Evolutionary conservation across 768 basidiomycete species (phyloP).

Genomic region (Rubroboletus pulcherrimus): DNA sequence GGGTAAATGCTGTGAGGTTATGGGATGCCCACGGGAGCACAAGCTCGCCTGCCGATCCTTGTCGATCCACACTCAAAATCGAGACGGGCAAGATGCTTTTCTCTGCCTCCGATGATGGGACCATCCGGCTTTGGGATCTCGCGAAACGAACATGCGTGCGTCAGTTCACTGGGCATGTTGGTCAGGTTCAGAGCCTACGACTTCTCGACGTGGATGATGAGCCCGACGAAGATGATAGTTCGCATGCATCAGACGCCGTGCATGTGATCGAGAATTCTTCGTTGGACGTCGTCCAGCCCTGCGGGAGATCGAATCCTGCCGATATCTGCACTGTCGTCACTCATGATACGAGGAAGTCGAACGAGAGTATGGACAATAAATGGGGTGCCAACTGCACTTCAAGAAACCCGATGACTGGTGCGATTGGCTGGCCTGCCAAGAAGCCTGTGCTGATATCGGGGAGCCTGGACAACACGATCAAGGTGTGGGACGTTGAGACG

Average conservation of each 20-base stretch:
- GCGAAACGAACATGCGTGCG: constrained; percentile 73
- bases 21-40: constrained; percentile 59
- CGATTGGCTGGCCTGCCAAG: constrained; percentile 30
- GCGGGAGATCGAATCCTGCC: constrained; percentile 7
- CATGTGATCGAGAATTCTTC: constrained; percentile 15
- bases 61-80: constrained; percentile 47
- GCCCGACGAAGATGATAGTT: constrained; percentile 21
- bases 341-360: constrained; percentile 17
- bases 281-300: constrained; percentile 15
- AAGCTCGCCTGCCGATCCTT: constrained; percentile 10
- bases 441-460: constrained; percentile 83
- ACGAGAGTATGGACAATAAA: constrained; percentile 15
- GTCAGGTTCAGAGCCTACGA: constrained; percentile 90
- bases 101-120: constrained; percentile 93
- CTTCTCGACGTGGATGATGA: constrained; percentile 66
- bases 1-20: constrained; percentile 93
- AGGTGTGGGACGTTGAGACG: constrained; percentile 91
- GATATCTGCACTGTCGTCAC: constrained; percentile 31
- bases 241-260: constrained; percentile 7
- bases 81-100: constrained; percentile 93
- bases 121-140: constrained; percentile 94
- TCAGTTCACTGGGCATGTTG: constrained; percentile 85
- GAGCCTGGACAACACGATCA: constrained; percentile 92
- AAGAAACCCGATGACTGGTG: neutral
- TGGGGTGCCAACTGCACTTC: constrained; percentile 2